Evolutionary conservation across 768 basidiomycete species (phyloP), one percentile per base, ranked within the genome.

Genomic region (Macrocybe gigantea): DNA sequence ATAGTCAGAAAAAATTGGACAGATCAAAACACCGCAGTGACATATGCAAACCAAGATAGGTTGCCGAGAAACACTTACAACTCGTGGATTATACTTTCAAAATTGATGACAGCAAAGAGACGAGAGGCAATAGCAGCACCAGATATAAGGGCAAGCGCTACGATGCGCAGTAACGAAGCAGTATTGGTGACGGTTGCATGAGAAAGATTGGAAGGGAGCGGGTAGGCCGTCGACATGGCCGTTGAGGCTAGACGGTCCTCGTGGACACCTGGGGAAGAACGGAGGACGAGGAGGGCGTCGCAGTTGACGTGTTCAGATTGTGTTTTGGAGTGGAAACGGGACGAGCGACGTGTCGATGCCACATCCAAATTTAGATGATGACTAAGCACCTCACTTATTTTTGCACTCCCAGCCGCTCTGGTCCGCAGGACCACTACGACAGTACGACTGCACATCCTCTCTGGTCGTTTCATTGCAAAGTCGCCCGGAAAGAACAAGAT

Each of bases 81-180:
- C 75, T 98, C 96, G 67, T 98, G 95, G 59, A 99, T 98, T 59
- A 99, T 93, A 77, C 93, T 95, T 73, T 99, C 96, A 64, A 96
- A 97, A 57, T 97, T 91, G 53, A 98, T 73, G 59, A 99, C 96
- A 54, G 96, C 95, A 62, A 99, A 99, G 60, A 97, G 75, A 65
- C 96, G 84, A 50, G 93, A 95, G 33, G 94, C 86, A 60, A 97
- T 88, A 15, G 96, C 94, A 59, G 94, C 93, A 56, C 79, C 93
- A 47, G 93, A 93, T 59, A 98, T 97, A 61, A 95, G 75, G 11
- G 79, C 75, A 48, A 99, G 85, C 15, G 94, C 88, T 55, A 96
- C 77, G 53, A 95, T 92, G 54, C 91, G 85, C 56, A 99, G 73
- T 56, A 98, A 76, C 44, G 93, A 93, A 37, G 86, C 80, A n/a